These are phyloP conservation scores for Trichopus zeylanicus DNA, from an alignment of 116 monocot species.

Conservation along the genomic window DNA sequence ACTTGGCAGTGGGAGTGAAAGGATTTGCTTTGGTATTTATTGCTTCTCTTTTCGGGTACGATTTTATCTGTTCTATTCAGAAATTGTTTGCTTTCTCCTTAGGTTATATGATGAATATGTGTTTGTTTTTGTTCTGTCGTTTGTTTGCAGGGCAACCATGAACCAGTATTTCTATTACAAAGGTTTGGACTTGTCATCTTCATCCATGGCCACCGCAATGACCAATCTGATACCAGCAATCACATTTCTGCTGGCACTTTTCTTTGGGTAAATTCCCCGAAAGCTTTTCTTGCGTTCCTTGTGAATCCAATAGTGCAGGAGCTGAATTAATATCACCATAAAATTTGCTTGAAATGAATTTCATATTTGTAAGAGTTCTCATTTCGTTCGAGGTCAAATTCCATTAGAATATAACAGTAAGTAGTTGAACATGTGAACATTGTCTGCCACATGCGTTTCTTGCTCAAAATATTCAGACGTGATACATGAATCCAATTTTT, in stretches of 20 bases:
- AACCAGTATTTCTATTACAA: conserved; percentile 27
- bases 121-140: neutral
- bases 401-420: too few species aligned
- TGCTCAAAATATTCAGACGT: too few species aligned
- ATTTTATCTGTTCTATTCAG: too few species aligned
- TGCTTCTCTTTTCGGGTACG: conserved; percentile 37
- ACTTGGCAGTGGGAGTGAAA: conserved; percentile 11
- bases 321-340: too few species aligned
- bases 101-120: neutral
- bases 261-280: conserved; percentile 38
- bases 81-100: neutral
- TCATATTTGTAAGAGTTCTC: too few species aligned
- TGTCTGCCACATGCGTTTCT: too few species aligned
- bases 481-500: too few species aligned
- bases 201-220: conserved; percentile 33
- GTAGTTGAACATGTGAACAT: too few species aligned
- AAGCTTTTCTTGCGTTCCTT: neutral
- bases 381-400: too few species aligned
- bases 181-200: conserved; percentile 29
- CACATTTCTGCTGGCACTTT: conserved; percentile 45
- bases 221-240: conserved; percentile 34
- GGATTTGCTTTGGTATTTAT: conserved; percentile 30
- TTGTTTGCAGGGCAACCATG: conserved; percentile 22
- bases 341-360: too few species aligned
- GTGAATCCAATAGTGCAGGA: neutral